Conservation (phyloP, 2,329 filamentous ascomycete genomes). For the Ophiostoma perfectum region DNA sequence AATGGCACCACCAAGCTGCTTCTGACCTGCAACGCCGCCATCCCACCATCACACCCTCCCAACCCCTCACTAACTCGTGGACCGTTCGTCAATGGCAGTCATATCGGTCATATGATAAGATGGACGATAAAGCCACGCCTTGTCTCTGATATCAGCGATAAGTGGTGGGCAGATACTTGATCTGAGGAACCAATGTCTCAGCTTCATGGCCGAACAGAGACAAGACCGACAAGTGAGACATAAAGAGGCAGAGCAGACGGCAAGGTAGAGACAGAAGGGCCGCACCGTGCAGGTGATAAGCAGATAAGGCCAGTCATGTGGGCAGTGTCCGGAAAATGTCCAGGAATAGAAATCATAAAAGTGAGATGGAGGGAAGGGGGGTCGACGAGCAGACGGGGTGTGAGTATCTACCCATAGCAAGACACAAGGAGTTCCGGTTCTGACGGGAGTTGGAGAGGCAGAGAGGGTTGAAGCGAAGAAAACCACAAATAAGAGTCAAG, state of each 20-base stretch:
- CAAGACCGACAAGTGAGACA: constrained; percentile 12
- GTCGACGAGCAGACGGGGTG: not conserved
- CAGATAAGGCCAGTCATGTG: constrained; percentile 22
- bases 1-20: not conserved
- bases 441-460: not conserved
- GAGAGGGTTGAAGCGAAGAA: not conserved
- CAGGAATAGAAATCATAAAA: constrained; percentile 9
- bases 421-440: not conserved
- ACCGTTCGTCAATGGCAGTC: constrained; percentile 4
- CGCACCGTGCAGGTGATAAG: constrained; percentile 16
- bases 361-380: not conserved
- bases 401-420: not conserved
- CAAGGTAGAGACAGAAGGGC: not conserved
- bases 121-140: constrained; percentile 7
- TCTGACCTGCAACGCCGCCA: not conserved
- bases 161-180: not conserved
- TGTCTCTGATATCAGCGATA: constrained; percentile 1
- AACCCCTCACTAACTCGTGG: not conserved
- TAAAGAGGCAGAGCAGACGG: constrained; percentile 11
- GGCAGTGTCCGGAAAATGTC: not conserved
- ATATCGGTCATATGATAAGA: constrained; percentile 15
- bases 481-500: not conserved
- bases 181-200: constrained; percentile 4
- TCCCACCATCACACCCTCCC: not conserved
- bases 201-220: not conserved